Conservation (phyloP, 768 basidiomycete genomes). For the Calocybe indica region DNA sequence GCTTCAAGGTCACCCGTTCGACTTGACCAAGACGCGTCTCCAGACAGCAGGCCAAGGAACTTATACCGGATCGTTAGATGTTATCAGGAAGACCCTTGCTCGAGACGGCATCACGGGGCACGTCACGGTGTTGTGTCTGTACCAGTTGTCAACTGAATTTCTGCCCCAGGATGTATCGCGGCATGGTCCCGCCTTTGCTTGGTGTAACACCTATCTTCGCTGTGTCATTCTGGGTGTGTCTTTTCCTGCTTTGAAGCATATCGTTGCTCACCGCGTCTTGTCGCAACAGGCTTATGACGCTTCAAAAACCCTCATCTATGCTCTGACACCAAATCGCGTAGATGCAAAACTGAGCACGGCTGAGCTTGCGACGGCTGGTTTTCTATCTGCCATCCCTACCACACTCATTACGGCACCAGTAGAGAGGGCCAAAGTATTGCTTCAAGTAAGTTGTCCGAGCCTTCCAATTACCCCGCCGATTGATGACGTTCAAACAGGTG, state of each 20-base stretch:
- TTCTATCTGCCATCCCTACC: slow-evolving; percentile 88
- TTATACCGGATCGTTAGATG: slow-evolving; percentile 91
- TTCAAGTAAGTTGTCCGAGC: slow-evolving; percentile 55
- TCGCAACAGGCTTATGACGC: slow-evolving; percentile 78
- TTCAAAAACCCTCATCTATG: slow-evolving; percentile 81
- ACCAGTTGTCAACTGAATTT: slow-evolving; percentile 1
- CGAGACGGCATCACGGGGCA: slow-evolving; percentile 88
- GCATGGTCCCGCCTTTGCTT: slow-evolving; percentile 88
- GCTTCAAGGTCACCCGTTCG: slow-evolving; percentile 86
- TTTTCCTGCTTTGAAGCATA: slow-evolving; percentile 2
- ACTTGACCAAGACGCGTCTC: slow-evolving; percentile 91
- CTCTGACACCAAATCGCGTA: slow-evolving; percentile 72
- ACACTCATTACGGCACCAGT: slow-evolving; percentile 94
- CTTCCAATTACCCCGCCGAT: background rate
- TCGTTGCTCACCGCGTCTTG: background rate
- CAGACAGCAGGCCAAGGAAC: slow-evolving; percentile 88
- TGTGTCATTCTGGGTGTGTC: slow-evolving; percentile 89
- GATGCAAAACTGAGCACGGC: slow-evolving; percentile 54
- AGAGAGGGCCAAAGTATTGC: slow-evolving; percentile 91
- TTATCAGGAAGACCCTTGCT: slow-evolving; percentile 87
- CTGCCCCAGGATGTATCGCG: slow-evolving; percentile 69
- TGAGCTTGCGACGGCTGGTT: slow-evolving; percentile 91
- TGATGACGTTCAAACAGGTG: slow-evolving; percentile 40
- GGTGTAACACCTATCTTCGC: slow-evolving; percentile 99
- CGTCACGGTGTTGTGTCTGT: slow-evolving; percentile 10